Evolutionary conservation across 345 rosid species (phyloP), one percentile per base, ranked within the genome.

Genomic region (Brassica napus): DNA sequence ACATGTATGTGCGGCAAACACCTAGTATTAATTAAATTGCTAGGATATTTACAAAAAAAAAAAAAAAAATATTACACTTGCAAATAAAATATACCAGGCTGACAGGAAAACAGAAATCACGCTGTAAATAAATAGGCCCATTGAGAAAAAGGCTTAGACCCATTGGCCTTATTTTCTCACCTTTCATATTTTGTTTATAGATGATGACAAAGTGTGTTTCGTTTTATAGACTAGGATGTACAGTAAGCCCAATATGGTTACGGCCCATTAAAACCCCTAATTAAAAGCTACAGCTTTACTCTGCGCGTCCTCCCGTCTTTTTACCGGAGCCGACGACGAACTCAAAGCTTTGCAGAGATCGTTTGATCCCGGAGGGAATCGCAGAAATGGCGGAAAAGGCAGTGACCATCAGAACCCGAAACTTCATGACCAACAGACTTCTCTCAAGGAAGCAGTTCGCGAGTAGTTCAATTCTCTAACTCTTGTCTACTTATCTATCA

Each of bases 391-490:
- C 96, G 81, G 99, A 93, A 79, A 94, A 91, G 83, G 97, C 97
- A 3, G 94, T 91, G 5, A 95, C 97, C 0, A 88, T 95, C 42
- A 78, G 97, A 3, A 95, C 97, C 35, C 71, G 99, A 71, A 95
- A 95, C 74, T 93, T 95, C 85, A 95, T 95, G 98, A 95, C 98
- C 42, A 95, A 95, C 83, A 86, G 99, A 81, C 98, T 95, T 47
- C 98, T 93, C 73, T 78, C 97, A 12, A 91, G 99, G 92, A 95
- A 91, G 87, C 99, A 93, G 74, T 95, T 95, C 72, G 99, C 91
- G 69, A 85, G 98, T 76, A 86, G 98, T 76, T 74, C 1, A n/a
- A 59, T 59, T 23, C 3, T 39, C 23, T 8, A 16, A 12, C 52
- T 9, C 15, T 12, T 58, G 2, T 47, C 16, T 65, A 39, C 26